These are phyloP conservation scores for Pulicaria dysenterica DNA, from an alignment of 129 eudicot species.

Conservation along the genomic window DNA sequence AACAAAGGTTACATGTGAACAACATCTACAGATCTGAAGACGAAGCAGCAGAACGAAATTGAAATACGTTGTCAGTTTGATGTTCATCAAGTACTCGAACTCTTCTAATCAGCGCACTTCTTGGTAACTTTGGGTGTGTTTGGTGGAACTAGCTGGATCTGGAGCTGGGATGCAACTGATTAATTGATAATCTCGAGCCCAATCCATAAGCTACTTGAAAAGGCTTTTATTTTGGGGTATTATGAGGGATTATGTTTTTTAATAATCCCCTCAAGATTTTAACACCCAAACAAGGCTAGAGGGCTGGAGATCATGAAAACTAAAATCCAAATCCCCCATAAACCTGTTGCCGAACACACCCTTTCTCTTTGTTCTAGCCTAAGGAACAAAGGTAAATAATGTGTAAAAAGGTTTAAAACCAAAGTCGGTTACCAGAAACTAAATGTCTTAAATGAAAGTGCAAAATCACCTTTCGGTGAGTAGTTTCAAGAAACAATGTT, in stretches of 20 bases:
- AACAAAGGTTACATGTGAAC: background rate
- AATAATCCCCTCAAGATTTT: too few species aligned
- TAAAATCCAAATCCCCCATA: too few species aligned
- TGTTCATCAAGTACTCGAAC: constrained; percentile 57
- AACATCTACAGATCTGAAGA: constrained; percentile 67
- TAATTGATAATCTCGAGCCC: too few species aligned
- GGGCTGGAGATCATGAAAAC: too few species aligned
- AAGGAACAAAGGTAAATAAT: background rate
- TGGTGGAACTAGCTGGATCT: too few species aligned
- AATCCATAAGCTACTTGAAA: too few species aligned
- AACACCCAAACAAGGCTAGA: too few species aligned
- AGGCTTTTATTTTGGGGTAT: too few species aligned
- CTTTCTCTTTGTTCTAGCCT: constrained; percentile 59
- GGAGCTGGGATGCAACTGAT: too few species aligned
- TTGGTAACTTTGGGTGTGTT: too few species aligned
- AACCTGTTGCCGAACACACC: too few species aligned
- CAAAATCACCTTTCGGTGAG: constrained; percentile 67
- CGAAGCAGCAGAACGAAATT: constrained; percentile 69
- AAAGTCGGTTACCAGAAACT: background rate
- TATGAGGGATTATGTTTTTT: too few species aligned
- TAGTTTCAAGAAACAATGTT: constrained; percentile 63
- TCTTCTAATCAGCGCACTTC: constrained; percentile 58
- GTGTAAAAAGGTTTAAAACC: background rate
- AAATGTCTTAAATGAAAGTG: background rate
- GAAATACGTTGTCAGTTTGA: constrained; percentile 57